Conservation (phyloP, 306 rosid species). For the Pyrus betulifolia region DNA sequence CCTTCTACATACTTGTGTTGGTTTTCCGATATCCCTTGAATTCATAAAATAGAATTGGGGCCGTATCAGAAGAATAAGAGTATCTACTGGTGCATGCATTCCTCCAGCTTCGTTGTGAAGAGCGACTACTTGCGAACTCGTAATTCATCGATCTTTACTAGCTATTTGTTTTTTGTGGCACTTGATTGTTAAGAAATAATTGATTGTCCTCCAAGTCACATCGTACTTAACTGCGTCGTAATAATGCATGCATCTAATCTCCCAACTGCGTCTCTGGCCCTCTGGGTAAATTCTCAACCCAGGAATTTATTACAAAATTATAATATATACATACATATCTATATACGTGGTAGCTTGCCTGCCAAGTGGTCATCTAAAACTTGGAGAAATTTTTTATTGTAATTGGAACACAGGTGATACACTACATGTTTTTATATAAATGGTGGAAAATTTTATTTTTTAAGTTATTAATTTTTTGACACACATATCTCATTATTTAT, state of each 20-base stretch:
- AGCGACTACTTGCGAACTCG: not conserved
- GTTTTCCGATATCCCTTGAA: too few relatives aligned
- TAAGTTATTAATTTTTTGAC: too few relatives aligned
- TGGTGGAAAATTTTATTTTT: too few relatives aligned
- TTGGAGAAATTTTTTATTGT: too few relatives aligned
- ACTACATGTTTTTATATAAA: too few relatives aligned
- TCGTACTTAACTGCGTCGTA: not conserved
- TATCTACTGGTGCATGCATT: not conserved
- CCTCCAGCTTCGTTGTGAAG: not conserved
- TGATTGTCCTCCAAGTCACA: not conserved
- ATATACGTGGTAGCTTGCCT: not conserved
- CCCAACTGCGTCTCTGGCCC: not conserved
- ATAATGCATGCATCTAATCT: not conserved
- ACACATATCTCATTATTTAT: too few relatives aligned
- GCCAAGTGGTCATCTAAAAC: not conserved
- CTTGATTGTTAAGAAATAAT: not conserved
- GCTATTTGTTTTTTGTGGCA: not conserved
- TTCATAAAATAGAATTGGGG: too few relatives aligned
- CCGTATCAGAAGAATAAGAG: not conserved
- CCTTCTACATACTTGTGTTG: too few relatives aligned
- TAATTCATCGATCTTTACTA: not conserved
- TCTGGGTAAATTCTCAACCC: not conserved
- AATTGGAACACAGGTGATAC: rapidly evolving
- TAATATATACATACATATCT: not conserved
- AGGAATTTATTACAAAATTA: too few relatives aligned